Conservation (phyloP, 495 filamentous ascomycete species). For the Cercophora samala region DNA sequence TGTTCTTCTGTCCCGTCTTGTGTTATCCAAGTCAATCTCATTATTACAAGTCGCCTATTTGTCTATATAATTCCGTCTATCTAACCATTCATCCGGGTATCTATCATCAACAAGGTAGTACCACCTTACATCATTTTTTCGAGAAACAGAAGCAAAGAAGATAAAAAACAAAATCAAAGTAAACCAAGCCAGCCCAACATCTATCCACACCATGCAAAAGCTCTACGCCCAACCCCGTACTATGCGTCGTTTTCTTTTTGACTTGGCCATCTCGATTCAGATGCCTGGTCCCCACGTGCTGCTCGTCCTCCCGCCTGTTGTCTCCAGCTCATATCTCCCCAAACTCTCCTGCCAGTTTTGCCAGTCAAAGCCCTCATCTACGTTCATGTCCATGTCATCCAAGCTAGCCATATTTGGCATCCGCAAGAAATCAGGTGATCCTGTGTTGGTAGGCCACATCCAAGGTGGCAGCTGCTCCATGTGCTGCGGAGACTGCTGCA, state of each 20-base stretch:
- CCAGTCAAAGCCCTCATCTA: conserved; percentile 47
- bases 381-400: conserved; percentile 41
- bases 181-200: not conserved
- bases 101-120: conserved; percentile 3
- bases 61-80: not conserved
- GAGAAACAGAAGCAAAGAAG: not conserved
- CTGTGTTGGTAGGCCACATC: conserved; percentile 37
- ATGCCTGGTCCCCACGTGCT: conserved; percentile 25
- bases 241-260: not conserved
- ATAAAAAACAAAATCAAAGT: not conserved
- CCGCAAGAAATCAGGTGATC: conserved; percentile 19
- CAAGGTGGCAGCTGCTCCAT: conserved; percentile 41
- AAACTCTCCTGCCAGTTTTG: conserved; percentile 46
- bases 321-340: conserved; percentile 34
- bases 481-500: conserved; percentile 6
- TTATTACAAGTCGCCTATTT: not conserved
- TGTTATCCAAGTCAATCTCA: not conserved
- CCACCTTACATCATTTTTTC: not conserved
- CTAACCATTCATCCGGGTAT: not conserved
- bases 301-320: conserved; percentile 24
- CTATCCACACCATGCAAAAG: not conserved
- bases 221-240: not conserved
- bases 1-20: no score
- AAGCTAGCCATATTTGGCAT: conserved; percentile 22
- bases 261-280: not conserved